These are phyloP conservation scores for Begonia loranthoides DNA, from an alignment of 306 rosid genomes.

Conservation along the genomic window DNA sequence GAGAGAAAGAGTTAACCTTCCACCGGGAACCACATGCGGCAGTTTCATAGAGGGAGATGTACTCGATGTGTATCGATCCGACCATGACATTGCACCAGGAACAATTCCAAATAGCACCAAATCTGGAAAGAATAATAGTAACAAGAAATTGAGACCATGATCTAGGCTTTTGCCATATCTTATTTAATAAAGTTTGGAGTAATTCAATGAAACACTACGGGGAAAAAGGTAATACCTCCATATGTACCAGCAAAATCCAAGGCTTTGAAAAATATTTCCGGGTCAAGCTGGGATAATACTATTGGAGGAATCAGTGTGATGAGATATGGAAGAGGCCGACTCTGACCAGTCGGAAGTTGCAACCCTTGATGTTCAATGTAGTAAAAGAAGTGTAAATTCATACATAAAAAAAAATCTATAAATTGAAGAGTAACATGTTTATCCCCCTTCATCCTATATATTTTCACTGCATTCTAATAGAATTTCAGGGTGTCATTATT, in stretches of 20 bases:
- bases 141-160: not conserved
- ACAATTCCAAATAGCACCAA: conserved; percentile 62
- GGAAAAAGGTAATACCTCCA: conserved; percentile 31
- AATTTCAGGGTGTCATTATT: too few species aligned
- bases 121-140: conserved; percentile 24
- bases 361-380: conserved; percentile 27
- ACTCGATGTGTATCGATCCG: conserved; percentile 44
- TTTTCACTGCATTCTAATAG: too few species aligned
- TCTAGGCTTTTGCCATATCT: not conserved
- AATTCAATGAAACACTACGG: not conserved
- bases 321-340: conserved; percentile 41
- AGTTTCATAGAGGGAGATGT: conserved; percentile 26
- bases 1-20: conserved; percentile 51
- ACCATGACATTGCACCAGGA: conserved; percentile 80
- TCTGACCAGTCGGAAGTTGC: conserved; percentile 41
- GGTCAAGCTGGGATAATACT: conserved; percentile 43
- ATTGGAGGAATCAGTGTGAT: conserved; percentile 54
- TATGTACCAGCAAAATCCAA: conserved; percentile 69
- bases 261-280: conserved; percentile 62
- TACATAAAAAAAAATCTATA: not conserved
- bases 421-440: too few species aligned
- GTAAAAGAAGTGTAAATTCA: not conserved
- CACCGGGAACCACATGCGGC: conserved; percentile 69
- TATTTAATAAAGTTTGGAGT: not conserved
- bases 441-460: too few species aligned